Percentiles rank a stretch among this genome's conserved stretches.
Conservation (phyloP, 768 basidiomycete species). For the Grammothele lineata region DNA sequence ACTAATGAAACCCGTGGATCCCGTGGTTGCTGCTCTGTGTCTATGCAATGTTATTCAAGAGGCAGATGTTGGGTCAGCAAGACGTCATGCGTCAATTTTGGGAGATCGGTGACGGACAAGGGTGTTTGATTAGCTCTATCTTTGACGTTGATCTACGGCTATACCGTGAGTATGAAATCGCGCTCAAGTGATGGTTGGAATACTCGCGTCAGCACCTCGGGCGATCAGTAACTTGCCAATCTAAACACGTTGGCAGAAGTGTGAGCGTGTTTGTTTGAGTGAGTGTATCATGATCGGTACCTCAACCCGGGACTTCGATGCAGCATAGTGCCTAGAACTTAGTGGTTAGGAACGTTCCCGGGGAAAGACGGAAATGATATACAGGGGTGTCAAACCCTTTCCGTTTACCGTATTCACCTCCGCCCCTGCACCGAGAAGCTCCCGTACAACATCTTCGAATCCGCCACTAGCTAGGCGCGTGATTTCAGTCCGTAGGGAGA, state of each 20-base stretch:
- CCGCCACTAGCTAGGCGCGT: slow-evolving; percentile 82
- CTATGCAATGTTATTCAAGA: slow-evolving; percentile 46
- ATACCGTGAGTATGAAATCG: slow-evolving; percentile 20
- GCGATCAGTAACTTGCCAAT: slow-evolving; percentile 83
- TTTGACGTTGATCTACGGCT: slow-evolving; percentile 79
- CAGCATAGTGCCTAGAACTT: slow-evolving; percentile 76
- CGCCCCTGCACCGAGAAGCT: slow-evolving; percentile 78
- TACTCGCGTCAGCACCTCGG: slow-evolving; percentile 86
- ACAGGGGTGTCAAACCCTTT: slow-evolving; percentile 84
- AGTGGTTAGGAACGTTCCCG: too few relatives aligned
- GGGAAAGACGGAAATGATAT: slow-evolving; percentile 17
- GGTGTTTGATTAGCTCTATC: slow-evolving; percentile 93
- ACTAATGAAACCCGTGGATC: slow-evolving; percentile 83
- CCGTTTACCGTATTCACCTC: slow-evolving; percentile 77
- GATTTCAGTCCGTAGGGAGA: too few relatives aligned
- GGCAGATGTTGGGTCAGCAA: too few relatives aligned
- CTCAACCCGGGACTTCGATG: slow-evolving; percentile 85
- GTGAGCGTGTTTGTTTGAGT: neutral
- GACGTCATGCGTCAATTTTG: neutral
- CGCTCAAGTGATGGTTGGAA: slow-evolving; percentile 26
- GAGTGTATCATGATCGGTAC: slow-evolving; percentile 31
- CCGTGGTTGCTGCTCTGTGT: slow-evolving; percentile 95
- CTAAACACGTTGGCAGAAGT: slow-evolving; percentile 41
- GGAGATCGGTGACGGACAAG: slow-evolving; percentile 47
- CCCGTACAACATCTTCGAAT: slow-evolving; percentile 66